phyloP scores from a whole-genome alignment of 2,329 filamentous ascomycete species.

The Pseudocercospora musae region DNA sequence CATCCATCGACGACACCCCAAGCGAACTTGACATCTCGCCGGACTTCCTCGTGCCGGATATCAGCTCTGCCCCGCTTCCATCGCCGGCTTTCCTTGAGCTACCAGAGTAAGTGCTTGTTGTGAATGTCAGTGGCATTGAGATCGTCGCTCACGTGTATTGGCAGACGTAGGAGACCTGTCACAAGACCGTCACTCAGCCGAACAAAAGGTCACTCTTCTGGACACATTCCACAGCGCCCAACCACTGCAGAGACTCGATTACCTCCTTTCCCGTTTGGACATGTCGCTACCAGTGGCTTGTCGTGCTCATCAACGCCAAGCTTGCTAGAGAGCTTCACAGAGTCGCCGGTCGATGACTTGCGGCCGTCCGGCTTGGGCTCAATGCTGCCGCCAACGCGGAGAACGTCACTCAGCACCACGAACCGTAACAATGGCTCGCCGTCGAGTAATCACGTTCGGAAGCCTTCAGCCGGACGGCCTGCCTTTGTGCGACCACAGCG shows the following conservation, averaged over 20 bases:
- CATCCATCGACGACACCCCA: constrained; percentile 59
- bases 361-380: constrained; percentile 53
- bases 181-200: constrained; percentile 73
- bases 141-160: constrained; percentile 19
- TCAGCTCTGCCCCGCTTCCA: constrained; percentile 16
- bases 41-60: constrained; percentile 32
- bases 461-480: constrained; percentile 56
- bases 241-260: constrained; percentile 61
- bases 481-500: constrained; percentile 64
- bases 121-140: constrained; percentile 6
- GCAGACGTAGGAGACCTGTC: constrained; percentile 32
- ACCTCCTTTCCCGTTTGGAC: constrained; percentile 73
- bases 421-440: constrained; percentile 72
- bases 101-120: constrained; percentile 30
- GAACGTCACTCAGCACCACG: constrained; percentile 60
- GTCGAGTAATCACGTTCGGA: constrained; percentile 65
- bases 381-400: constrained; percentile 61
- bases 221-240: constrained; percentile 58
- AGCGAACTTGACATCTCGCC: constrained; percentile 41
- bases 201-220: constrained; percentile 71
- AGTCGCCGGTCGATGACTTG: constrained; percentile 72
- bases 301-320: constrained; percentile 59
- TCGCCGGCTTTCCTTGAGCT: constrained; percentile 24
- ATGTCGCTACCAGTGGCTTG: constrained; percentile 36
- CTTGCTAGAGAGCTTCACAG: constrained; percentile 74